Evolutionary conservation across 441 rosid genomes (phyloP).

Genomic region (Hura crepitans): DNA sequence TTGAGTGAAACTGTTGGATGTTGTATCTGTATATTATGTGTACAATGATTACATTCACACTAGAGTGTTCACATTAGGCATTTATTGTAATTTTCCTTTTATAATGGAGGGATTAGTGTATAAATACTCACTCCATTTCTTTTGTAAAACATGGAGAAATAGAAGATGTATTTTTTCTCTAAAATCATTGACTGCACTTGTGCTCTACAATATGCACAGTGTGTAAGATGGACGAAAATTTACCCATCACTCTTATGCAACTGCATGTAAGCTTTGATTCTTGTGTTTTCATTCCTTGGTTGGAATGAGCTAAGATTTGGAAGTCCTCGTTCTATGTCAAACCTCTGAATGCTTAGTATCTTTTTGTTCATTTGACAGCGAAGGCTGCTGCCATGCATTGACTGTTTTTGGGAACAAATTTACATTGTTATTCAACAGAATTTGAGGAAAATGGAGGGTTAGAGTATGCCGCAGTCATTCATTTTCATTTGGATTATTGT

Average conservation of each 20-base stretch:
- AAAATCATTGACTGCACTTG: too few relatives aligned
- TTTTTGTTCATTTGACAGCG: not conserved
- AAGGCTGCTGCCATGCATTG: not conserved
- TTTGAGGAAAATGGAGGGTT: not conserved
- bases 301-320: not conserved
- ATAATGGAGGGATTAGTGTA: too few relatives aligned
- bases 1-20: too few relatives aligned
- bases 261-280: not conserved
- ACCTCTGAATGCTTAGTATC: not conserved
- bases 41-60: too few relatives aligned
- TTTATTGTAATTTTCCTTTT: too few relatives aligned
- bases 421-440: not conserved
- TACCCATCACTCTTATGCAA: not conserved
- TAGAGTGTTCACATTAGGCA: too few relatives aligned
- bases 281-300: not conserved
- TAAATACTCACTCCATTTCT: too few relatives aligned
- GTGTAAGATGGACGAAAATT: not conserved
- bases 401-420: not conserved
- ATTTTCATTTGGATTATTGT: not conserved
- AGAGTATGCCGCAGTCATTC: conserved; percentile 14
- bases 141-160: too few relatives aligned
- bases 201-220: not conserved
- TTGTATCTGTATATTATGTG: too few relatives aligned
- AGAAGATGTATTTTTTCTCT: too few relatives aligned
- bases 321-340: not conserved